Conservation (phyloP, 352 stramenopile genomes). For the Peronospora belbahrii region DNA sequence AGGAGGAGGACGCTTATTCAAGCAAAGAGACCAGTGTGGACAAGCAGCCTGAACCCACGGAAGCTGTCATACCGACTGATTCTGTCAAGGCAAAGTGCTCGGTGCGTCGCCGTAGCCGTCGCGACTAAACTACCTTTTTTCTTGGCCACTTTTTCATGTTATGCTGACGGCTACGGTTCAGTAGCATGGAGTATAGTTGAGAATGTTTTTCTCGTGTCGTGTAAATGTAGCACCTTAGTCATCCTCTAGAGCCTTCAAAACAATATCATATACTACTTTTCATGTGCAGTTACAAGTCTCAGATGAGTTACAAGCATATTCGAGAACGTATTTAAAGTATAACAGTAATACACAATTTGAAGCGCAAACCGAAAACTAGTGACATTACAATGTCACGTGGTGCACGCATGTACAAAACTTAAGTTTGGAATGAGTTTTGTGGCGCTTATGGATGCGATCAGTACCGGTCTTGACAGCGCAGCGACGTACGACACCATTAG, state of each 20-base stretch:
- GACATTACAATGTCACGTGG: too few species aligned
- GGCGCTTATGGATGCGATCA: conserved; percentile 47
- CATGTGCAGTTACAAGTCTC: too few species aligned
- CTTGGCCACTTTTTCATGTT: conserved; percentile 3
- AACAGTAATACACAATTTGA: too few species aligned
- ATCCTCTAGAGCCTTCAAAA: conserved; percentile 16
- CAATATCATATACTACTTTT: too few species aligned
- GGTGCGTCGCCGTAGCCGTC: conserved; percentile 22
- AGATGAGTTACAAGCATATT: too few species aligned
- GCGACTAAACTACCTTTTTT: conserved; percentile 9
- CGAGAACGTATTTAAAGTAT: too few species aligned
- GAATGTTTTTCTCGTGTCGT: conserved; percentile 5
- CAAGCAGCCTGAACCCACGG: conserved; percentile 4
- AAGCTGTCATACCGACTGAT: conserved; percentile 8
- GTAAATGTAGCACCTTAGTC: too few species aligned
- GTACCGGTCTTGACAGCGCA: conserved; percentile 38
- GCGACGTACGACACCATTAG: conserved; percentile 41
- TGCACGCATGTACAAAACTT: too few species aligned
- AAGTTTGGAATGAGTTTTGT: conserved; percentile 59
- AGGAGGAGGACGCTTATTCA: background rate
- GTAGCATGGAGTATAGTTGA: conserved; percentile 3
- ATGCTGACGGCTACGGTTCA: conserved; percentile 4
- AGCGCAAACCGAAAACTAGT: too few species aligned
- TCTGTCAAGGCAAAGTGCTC: conserved; percentile 25
- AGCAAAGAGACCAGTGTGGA: conserved; percentile 8